These are phyloP conservation scores for Podaxis sp. DNA, from an alignment of 768 basidiomycete genomes.

Conservation along the genomic window DNA sequence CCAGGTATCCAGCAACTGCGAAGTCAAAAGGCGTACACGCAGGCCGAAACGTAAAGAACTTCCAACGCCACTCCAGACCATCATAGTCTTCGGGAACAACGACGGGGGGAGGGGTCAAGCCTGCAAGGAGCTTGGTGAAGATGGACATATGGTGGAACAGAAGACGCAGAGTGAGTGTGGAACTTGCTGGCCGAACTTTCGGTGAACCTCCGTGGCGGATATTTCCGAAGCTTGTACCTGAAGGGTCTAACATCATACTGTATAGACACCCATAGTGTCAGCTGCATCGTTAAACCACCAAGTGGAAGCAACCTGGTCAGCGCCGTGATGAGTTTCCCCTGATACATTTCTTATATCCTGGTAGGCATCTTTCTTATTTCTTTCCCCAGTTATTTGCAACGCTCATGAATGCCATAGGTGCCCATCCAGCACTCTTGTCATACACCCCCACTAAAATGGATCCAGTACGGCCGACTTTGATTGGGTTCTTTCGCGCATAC, in stretches of 20 bases:
- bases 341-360: not conserved
- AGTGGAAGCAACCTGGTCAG: not conserved
- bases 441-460: conserved; percentile 15
- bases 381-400: not conserved
- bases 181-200: not conserved
- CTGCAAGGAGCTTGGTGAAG: conserved; percentile 29
- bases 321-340: not conserved
- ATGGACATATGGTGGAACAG: conserved; percentile 15
- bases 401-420: not conserved
- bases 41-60: conserved; percentile 75
- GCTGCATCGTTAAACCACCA: too few relatives aligned
- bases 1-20: not conserved
- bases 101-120: conserved; percentile 56
- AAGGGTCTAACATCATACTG: not conserved
- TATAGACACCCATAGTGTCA: too few relatives aligned
- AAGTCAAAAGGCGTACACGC: conserved; percentile 44
- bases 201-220: not conserved
- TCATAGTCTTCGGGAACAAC: conserved; percentile 57
- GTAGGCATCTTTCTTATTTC: not conserved
- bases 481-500: not conserved
- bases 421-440: not conserved
- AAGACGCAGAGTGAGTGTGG: not conserved
- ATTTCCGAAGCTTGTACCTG: conserved; percentile 3
- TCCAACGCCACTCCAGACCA: conserved; percentile 73
- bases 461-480: conserved; percentile 11